Percentiles rank a stretch among this genome's conserved stretches.
phyloP scores from a whole-genome alignment of 2,329 filamentous ascomycete genomes.

The Paecilomyces fulvus region DNA sequence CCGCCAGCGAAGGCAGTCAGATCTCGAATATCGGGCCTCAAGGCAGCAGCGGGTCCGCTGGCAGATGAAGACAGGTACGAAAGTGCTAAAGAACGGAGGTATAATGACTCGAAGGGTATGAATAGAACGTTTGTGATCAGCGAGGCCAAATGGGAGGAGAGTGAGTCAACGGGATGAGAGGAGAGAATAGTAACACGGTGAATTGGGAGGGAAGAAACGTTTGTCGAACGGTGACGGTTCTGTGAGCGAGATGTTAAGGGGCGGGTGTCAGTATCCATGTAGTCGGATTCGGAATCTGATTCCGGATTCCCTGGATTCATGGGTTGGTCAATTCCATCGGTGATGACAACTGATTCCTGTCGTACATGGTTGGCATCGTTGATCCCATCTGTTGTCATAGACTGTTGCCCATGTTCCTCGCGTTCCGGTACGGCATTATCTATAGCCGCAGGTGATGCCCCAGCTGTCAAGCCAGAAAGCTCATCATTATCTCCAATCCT shows the following conservation, averaged over 20 bases:
- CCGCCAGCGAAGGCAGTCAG: slow-evolving; percentile 29
- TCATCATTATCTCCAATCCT: slow-evolving; percentile 13
- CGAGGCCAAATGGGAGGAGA: slow-evolving; percentile 33
- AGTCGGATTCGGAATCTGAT: slow-evolving; percentile 6
- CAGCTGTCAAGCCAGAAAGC: slow-evolving; percentile 14
- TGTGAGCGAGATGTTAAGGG: slow-evolving; percentile 13
- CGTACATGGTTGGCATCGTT: slow-evolving; percentile 1
- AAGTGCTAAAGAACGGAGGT: slow-evolving; percentile 30
- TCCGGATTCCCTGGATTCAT: slow-evolving; percentile 11
- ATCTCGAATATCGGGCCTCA: slow-evolving; percentile 21
- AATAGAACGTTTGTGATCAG: slow-evolving; percentile 30
- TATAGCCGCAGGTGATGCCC: slow-evolving; percentile 8
- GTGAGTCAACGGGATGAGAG: slow-evolving; percentile 32
- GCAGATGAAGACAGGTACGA: slow-evolving; percentile 25
- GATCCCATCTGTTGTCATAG: slow-evolving; percentile 4
- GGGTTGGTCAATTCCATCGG: slow-evolving; percentile 24
- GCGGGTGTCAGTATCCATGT: neutral
- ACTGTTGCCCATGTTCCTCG: slow-evolving; percentile 3
- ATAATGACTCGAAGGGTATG: slow-evolving; percentile 33
- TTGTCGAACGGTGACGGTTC: slow-evolving; percentile 8
- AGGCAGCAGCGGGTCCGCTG: slow-evolving; percentile 5
- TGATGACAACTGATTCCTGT: slow-evolving; percentile 12
- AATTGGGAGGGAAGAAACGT: slow-evolving; percentile 9
- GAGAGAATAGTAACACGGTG: slow-evolving; percentile 37
- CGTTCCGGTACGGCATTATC: slow-evolving; percentile 5